phyloP scores from a whole-genome alignment of 1,284 basidiomycete genomes.

The Vanrija pseudolonga region DNA sequence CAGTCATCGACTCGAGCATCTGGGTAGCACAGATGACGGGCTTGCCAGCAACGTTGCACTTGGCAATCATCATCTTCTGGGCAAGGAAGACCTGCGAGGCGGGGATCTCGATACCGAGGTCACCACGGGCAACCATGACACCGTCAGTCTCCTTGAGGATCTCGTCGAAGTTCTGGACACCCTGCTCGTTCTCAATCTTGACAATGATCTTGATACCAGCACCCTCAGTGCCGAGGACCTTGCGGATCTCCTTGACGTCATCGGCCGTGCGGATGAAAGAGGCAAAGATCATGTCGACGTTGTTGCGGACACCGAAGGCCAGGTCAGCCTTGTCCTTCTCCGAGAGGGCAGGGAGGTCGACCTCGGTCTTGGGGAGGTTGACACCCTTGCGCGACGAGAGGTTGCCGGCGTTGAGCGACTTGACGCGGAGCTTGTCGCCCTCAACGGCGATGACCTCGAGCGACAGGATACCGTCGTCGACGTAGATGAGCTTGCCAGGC shows the following conservation, averaged over 20 bases:
- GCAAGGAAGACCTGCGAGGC: conserved; percentile 96
- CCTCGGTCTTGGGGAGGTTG: conserved; percentile 96
- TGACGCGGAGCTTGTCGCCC: conserved; percentile 74
- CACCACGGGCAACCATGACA: conserved; percentile 98
- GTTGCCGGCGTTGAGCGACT: conserved; percentile 86
- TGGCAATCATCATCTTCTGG: conserved; percentile 99
- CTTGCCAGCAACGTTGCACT: conserved; percentile 95
- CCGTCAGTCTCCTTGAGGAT: conserved; percentile 89
- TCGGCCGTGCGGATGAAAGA: conserved; percentile 93
- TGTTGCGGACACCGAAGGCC: conserved; percentile 92
- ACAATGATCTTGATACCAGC: conserved; percentile 95
- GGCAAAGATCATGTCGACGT: conserved; percentile 97
- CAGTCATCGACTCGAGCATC: conserved; percentile 99
- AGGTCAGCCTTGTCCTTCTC: conserved; percentile 98
- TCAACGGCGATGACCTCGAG: conserved; percentile 87
- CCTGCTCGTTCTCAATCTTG: conserved; percentile 98
- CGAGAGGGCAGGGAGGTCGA: conserved; percentile 95
- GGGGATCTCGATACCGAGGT: conserved; percentile 96
- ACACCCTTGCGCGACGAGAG: conserved; percentile 98
- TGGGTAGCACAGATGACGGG: conserved; percentile 99
- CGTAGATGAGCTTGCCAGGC: conserved; percentile 92
- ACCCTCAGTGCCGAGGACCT: conserved; percentile 84
- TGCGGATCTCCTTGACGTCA: conserved; percentile 86
- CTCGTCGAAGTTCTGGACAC: conserved; percentile 95
- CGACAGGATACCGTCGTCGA: conserved; percentile 94